These are phyloP conservation scores for Rhizopogon rudus DNA, from an alignment of 768 basidiomycete species.

Conservation along the genomic window DNA sequence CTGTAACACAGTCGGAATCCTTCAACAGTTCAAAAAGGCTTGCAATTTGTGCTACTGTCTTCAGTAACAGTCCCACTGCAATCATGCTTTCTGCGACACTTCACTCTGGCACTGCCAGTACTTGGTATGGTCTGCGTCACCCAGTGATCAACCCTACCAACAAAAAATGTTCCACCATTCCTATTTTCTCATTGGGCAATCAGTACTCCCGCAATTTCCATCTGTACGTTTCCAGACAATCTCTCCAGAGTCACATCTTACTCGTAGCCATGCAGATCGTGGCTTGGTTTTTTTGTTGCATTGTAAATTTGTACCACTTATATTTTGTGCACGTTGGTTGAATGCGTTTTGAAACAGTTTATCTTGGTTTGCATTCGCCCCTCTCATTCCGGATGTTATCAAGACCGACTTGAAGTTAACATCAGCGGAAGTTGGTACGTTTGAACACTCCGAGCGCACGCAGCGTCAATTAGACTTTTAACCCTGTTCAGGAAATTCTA, in stretches of 20 bases:
- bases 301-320: conserved; percentile 21
- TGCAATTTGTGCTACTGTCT: neutral
- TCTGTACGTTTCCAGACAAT: conserved; percentile 25
- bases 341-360: conserved; percentile 14
- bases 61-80: neutral
- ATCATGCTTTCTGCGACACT: neutral
- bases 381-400: conserved; percentile 53
- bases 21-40: neutral
- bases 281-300: conserved; percentile 47
- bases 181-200: conserved; percentile 42
- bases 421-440: conserved; percentile 35
- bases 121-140: neutral
- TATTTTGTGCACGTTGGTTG: conserved; percentile 13
- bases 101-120: neutral
- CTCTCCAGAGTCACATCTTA: conserved; percentile 19
- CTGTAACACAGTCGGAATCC: neutral
- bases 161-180: conserved; percentile 46
- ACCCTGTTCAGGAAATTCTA: conserved; percentile 36
- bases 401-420: conserved; percentile 47
- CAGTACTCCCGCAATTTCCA: conserved; percentile 49
- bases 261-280: conserved; percentile 17
- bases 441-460: neutral
- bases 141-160: conserved; percentile 42
- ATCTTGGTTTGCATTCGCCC: conserved; percentile 59
- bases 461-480: neutral